phyloP scores from a whole-genome alignment of 2,329 filamentous ascomycete species.

The Verticillium zaregamsianum region DNA sequence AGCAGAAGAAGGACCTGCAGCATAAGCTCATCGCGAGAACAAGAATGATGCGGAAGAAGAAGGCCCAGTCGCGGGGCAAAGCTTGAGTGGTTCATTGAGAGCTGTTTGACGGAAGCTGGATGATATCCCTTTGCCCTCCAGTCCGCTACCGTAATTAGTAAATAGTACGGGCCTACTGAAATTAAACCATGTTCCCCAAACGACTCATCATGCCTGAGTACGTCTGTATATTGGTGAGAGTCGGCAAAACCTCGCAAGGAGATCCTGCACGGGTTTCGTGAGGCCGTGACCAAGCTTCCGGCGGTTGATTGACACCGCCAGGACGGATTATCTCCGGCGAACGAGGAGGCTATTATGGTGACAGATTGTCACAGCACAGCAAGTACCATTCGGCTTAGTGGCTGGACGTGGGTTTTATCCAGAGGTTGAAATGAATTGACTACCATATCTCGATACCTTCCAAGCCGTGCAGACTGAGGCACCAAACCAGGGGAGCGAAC shows the following conservation, averaged over 20 bases:
- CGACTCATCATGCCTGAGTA: too few relatives aligned
- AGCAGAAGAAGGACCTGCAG: constrained; percentile 32
- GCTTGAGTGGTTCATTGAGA: neutral
- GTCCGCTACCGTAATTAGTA: neutral
- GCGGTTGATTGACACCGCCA: too few relatives aligned
- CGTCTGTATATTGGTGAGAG: too few relatives aligned
- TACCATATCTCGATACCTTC: neutral
- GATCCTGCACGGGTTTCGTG: too few relatives aligned
- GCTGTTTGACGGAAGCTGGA: neutral
- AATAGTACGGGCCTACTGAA: neutral
- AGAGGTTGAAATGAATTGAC: neutral
- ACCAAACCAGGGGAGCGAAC: neutral
- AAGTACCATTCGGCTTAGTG: neutral
- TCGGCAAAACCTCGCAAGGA: too few relatives aligned
- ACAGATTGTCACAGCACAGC: too few relatives aligned
- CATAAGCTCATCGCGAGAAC: constrained; percentile 85
- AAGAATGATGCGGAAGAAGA: constrained; percentile 71
- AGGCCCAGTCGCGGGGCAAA: constrained; percentile 35
- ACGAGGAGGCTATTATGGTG: too few relatives aligned
- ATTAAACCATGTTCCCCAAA: neutral
- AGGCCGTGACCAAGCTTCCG: too few relatives aligned
- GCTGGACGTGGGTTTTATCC: neutral
- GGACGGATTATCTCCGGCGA: too few relatives aligned
- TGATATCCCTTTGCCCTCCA: neutral
- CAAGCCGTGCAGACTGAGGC: neutral